Conservation (phyloP, 441 rosid species). For the Dalechampia spathulata region DNA sequence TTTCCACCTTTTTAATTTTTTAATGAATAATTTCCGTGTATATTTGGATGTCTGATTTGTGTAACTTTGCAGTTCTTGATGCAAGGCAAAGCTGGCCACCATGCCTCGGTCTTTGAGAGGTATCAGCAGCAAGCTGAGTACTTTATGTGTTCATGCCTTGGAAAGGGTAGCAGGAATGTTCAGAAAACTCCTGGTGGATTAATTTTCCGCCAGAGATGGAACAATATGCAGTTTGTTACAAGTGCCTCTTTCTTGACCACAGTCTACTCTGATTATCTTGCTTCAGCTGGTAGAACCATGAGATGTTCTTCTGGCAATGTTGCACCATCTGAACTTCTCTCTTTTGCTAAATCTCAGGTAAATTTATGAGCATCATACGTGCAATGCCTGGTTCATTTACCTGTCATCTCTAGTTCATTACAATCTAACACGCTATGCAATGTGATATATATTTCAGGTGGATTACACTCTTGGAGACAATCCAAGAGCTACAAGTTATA, state of each 20-base stretch:
- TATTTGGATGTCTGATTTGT: neutral
- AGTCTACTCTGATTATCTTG: conserved; percentile 59
- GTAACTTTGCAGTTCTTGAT: conserved; percentile 36
- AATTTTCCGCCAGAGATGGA: conserved; percentile 80
- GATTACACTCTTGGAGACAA: conserved; percentile 85
- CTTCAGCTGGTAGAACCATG: conserved; percentile 31
- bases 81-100: conserved; percentile 46
- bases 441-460: too few relatives aligned
- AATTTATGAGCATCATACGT: neutral
- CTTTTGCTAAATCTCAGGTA: conserved; percentile 62
- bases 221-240: conserved; percentile 88
- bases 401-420: too few relatives aligned
- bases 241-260: conserved; percentile 69
- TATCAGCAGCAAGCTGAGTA: conserved; percentile 73
- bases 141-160: conserved; percentile 72
- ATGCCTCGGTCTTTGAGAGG: conserved; percentile 35
- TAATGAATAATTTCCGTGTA: too few relatives aligned
- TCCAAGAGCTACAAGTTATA: conserved; percentile 61
- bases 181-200: conserved; percentile 52
- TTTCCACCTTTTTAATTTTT: neutral
- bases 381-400: neutral
- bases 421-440: too few relatives aligned
- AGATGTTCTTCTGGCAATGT: conserved; percentile 42
- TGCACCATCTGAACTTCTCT: conserved; percentile 45
- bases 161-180: conserved; percentile 44